Conservation (phyloP, 2,329 filamentous ascomycete genomes). For the Capronia coronata region DNA sequence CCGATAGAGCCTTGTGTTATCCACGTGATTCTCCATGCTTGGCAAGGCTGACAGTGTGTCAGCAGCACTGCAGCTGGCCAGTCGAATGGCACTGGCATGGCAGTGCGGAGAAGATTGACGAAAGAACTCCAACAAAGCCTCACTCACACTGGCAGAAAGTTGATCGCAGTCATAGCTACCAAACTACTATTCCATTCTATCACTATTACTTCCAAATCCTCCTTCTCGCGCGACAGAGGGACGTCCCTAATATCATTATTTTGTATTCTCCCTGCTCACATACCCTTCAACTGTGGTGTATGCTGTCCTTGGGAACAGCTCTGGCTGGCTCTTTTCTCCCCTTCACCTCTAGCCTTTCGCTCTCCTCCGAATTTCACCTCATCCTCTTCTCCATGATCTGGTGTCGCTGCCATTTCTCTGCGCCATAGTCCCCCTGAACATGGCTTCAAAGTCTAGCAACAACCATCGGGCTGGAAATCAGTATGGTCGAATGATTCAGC, state of each 20-base stretch:
- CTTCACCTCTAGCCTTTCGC: not conserved
- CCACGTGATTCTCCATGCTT: not conserved
- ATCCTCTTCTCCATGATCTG: constrained; percentile 15
- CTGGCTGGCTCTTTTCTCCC: not conserved
- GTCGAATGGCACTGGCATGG: no score
- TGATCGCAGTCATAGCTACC: not conserved
- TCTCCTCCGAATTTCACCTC: not conserved
- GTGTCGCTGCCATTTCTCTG: constrained; percentile 3
- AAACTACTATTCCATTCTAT: no score
- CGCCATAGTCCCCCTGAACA: constrained; percentile 9
- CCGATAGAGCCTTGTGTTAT: no score
- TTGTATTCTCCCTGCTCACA: not conserved
- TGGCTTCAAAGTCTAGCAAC: constrained; percentile 9
- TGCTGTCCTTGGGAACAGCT: not conserved
- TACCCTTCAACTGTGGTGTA: not conserved
- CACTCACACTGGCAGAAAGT: not conserved
- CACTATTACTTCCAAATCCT: no score
- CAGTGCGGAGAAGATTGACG: not conserved
- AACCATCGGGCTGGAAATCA: constrained; percentile 2
- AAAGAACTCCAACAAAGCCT: not conserved
- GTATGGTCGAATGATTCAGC: constrained; percentile 14
- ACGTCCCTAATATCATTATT: not conserved
- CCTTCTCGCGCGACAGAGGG: not conserved
- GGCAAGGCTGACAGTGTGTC: not conserved
- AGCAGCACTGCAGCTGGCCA: not conserved